Base-by-base conservation (phyloP, 345 rosid genomes). In the Aquilaria malaccensis region DNA sequence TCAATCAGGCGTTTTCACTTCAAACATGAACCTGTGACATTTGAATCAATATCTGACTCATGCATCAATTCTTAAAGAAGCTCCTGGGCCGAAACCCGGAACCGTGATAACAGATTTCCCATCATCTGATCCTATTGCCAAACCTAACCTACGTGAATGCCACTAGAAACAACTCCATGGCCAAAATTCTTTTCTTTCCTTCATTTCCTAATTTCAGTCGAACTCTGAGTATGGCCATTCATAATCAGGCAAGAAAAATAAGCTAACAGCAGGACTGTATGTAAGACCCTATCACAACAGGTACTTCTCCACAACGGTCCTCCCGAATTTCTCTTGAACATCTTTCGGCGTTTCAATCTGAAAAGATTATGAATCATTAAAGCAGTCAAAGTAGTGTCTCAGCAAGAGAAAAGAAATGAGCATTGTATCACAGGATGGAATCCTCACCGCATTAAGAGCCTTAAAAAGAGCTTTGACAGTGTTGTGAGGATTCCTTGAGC, bases 291-390 rank as follows among this genome's bases (percentile, higher is more conserved):
- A 72, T 76, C 74, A 81, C 50, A 92, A 77, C 67, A 92, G 75
- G 76, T 84, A 81, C 69, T 85, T 85, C 79, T 92, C 97, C 4
- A 92, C 96, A 7, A 92, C 98, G 0, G 95, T 84, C 65, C 98
- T 80, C 49, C 98, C 98, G 63, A 93, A 82, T 80, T 87, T 93
- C 76, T 89, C 97, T 72, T 93, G 79, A 33, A 89, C 84, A 69
- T 93, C 98, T 79, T 87, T 83, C 14, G 98, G 97, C 13, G 91
- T 93, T 80, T 89, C 98, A 58, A 89, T 80, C 98, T 93, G 81
- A 32, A 54, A 70, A 48, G 51, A 15, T 3, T 13, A 15, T 37
- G 60, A 2, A 55, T 22, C 11, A 48, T 1, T 10, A 14, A 30
- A 22, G n/a, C 13, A 51, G 30, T 32, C 30, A 59, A 50, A 4